These are phyloP conservation scores for Bocquillonia castaneifolia DNA, from an alignment of 441 rosid species.

Conservation along the genomic window DNA sequence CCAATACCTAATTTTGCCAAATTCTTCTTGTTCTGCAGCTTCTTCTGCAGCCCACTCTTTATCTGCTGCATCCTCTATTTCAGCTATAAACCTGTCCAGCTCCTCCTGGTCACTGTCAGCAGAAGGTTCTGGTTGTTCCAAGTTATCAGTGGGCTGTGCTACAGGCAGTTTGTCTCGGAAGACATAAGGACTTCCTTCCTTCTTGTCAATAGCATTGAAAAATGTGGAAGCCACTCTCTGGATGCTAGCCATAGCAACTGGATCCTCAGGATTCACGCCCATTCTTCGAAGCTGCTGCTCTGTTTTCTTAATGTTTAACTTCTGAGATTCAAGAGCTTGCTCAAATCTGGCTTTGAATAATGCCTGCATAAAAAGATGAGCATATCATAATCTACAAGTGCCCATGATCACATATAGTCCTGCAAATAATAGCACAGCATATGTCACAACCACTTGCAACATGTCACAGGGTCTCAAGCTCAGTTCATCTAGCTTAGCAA, in stretches of 20 bases:
- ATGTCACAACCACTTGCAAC: neutral
- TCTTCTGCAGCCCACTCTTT: slow-evolving; percentile 92
- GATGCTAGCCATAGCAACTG: slow-evolving; percentile 96
- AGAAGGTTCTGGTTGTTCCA: slow-evolving; percentile 41
- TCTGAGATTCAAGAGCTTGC: slow-evolving; percentile 98
- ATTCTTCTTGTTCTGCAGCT: slow-evolving; percentile 80
- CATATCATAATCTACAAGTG: slow-evolving; percentile 11
- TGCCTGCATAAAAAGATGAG: slow-evolving; percentile 51
- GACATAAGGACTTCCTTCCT: slow-evolving; percentile 90
- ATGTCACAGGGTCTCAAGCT: neutral
- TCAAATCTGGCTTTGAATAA: slow-evolving; percentile 95
- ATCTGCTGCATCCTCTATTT: slow-evolving; percentile 96
- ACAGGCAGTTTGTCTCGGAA: slow-evolving; percentile 47
- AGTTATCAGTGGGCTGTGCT: slow-evolving; percentile 20
- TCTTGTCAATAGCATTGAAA: slow-evolving; percentile 89
- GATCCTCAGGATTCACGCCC: slow-evolving; percentile 98
- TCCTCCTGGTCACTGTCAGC: slow-evolving; percentile 96
- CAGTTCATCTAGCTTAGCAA: neutral
- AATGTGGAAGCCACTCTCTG: slow-evolving; percentile 97
- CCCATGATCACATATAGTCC: neutral
- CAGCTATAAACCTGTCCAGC: slow-evolving; percentile 79
- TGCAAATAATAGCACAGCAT: neutral
- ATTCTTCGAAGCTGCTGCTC: slow-evolving; percentile 83
- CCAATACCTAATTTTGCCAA: slow-evolving; percentile 70
- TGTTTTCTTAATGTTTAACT: slow-evolving; percentile 82